Base-by-base conservation (phyloP, 2,329 filamentous ascomycete species). In the Cladosporium austrohemisphaericum region DNA sequence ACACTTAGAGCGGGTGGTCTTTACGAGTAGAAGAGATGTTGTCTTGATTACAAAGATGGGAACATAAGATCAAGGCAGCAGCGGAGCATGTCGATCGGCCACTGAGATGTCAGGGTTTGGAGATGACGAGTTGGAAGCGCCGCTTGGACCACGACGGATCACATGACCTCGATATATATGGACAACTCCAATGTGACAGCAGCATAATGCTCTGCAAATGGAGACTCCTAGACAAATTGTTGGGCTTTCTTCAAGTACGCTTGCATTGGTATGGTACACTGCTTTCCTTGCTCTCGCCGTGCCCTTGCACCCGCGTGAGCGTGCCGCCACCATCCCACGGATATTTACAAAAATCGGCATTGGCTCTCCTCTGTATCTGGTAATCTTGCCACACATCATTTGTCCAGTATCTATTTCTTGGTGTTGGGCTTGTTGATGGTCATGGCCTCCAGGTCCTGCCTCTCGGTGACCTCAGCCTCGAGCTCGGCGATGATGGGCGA, bases 401-500 rank as follows among this genome's bases (percentile, higher is more conserved):
- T 13, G 33, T n/a, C 31, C 14, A 20, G 38, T 43, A 25, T 47
- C 23, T 47, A 47, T 37, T 36, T 36, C 44, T 47, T 47, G 44
- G 31, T 37, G 32, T 37, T 36, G 40, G 57, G 68, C 66, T 74
- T 74, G 65, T 70, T 76, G 60, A 86, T 71, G 53, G 80, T 71
- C 74, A 88, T 76, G 57, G 78, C 74, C 68, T 88, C 85, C 60
- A 88, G 71, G 64, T 88, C 84, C 58, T 76, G 75, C 57, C 83
- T 79, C 72, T 88, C 85, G 64, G 77, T 77, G 59, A 73, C 68
- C 73, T 86, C 84, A 49, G 76, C 73, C 71, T 86, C 81, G 62
- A 88, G 79, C 68, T 85, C 80, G 58, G 75, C 72, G 68, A 88
- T 86, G 67, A 86, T 79, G 29, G 79, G 78, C 60, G 75, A 76